phyloP scores from a whole-genome alignment of 2,329 filamentous ascomycete genomes.

The Chaetomiaceae sp. region DNA sequence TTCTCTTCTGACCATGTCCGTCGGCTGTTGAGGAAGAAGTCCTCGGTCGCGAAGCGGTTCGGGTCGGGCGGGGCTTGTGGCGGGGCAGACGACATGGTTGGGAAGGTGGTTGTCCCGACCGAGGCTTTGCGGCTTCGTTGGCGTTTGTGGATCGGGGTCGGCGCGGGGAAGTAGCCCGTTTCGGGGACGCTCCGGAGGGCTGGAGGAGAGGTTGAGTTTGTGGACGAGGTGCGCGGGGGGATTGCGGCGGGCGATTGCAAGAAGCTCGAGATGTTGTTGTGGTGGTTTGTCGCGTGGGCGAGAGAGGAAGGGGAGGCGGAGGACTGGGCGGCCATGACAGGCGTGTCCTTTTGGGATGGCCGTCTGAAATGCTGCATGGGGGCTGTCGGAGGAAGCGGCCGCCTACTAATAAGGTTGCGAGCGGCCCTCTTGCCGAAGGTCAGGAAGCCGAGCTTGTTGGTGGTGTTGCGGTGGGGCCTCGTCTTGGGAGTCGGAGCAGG shows the following conservation, averaged over 20 bases:
- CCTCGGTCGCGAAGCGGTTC: conserved; percentile 49
- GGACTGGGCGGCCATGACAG: conserved; percentile 22
- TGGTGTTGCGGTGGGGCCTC: conserved; percentile 11
- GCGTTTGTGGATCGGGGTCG: conserved; percentile 23
- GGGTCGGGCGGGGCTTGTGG: conserved; percentile 44
- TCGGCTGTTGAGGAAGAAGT: conserved; percentile 48
- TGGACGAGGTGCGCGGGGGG: conserved; percentile 69
- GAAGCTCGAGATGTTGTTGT: conserved; percentile 25
- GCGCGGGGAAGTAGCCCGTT: conserved; percentile 53
- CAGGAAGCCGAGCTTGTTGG: not conserved
- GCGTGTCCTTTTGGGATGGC: conserved; percentile 18
- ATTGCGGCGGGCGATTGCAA: conserved; percentile 61
- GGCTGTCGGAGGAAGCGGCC: not conserved
- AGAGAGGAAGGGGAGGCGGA: conserved; percentile 21
- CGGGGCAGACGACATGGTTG: conserved; percentile 34
- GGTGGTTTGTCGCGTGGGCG: conserved; percentile 18
- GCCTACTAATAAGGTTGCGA: not conserved
- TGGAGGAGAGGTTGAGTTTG: conserved; percentile 36
- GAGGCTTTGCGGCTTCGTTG: conserved; percentile 31
- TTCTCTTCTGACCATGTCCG: conserved; percentile 67
- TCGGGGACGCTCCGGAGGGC: conserved; percentile 55
- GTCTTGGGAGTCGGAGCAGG: conserved; percentile 8
- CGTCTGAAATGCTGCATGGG: conserved; percentile 20
- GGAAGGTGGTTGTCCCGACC: conserved; percentile 26
- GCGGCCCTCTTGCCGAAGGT: conserved; percentile 2